Percentiles rank a stretch among this genome's conserved stretches.
phyloP scores from a whole-genome alignment of 208 protist genomes.

The Crithidia brevicula region DNA sequence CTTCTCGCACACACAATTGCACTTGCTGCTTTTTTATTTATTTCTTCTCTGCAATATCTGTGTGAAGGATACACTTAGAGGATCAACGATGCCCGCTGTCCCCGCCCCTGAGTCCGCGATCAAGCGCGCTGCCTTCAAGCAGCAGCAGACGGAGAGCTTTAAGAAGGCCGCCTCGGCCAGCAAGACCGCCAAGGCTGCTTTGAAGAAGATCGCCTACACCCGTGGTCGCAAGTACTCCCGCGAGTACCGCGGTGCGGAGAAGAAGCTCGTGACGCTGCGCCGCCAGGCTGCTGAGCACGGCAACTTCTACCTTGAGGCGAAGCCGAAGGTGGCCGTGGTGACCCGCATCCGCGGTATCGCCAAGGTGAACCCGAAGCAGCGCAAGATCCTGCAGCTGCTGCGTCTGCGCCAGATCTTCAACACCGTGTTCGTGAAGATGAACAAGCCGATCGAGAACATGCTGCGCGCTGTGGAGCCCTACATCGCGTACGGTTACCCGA shows the following conservation, averaged over 20 bases:
- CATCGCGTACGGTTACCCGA: constrained; percentile 99
- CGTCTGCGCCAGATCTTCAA: constrained; percentile 99
- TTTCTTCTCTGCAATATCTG: too few species aligned
- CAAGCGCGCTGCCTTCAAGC: constrained; percentile 92
- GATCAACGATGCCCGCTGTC: constrained; percentile 65
- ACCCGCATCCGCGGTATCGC: constrained; percentile 99
- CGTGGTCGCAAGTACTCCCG: constrained; percentile 94
- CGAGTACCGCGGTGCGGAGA: constrained; percentile 95
- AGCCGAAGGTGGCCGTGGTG: constrained; percentile 99
- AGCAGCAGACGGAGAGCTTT: constrained; percentile 91
- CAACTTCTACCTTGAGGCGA: constrained; percentile 98
- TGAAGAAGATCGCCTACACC: constrained; percentile 78
- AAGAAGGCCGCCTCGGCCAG: constrained; percentile 80
- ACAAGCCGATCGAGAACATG: constrained; percentile 99
- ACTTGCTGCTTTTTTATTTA: too few species aligned
- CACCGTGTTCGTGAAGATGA: constrained; percentile 99
- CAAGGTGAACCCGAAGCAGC: constrained; percentile 96
- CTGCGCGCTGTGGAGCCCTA: constrained; percentile 98
- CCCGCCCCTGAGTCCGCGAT: constrained; percentile 88
- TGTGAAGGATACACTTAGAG: neutral
- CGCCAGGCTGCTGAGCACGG: constrained; percentile 92
- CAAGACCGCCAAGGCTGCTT: constrained; percentile 67
- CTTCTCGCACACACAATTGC: too few species aligned
- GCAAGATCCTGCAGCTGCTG: constrained; percentile 99
- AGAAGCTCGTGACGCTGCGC: constrained; percentile 81